Conservation (phyloP, 2,329 filamentous ascomycete species). For the Colletotrichum abscissum region DNA sequence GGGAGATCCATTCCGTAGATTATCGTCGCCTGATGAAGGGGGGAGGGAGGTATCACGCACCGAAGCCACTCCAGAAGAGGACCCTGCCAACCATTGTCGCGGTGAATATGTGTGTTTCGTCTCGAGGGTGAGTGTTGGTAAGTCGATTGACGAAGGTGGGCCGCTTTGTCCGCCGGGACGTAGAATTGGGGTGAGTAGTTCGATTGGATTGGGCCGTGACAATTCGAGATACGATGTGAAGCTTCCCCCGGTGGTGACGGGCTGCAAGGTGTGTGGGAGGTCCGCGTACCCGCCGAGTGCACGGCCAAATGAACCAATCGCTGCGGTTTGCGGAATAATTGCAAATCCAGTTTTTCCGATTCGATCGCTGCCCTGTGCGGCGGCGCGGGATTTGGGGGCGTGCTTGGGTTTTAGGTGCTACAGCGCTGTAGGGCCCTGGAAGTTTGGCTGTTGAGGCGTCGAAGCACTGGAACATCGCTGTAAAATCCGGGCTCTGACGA, state of each 20-base stretch:
- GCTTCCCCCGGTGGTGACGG: slow-evolving; percentile 14
- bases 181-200: slow-evolving; percentile 12
- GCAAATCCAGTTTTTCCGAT: slow-evolving; percentile 36
- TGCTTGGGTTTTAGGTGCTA: not conserved
- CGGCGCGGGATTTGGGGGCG: too few relatives aligned
- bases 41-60: slow-evolving; percentile 63
- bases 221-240: slow-evolving; percentile 21
- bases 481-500: not conserved
- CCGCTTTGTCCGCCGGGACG: slow-evolving; percentile 24
- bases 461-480: not conserved
- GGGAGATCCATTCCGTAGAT: not conserved
- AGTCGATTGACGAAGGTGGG: slow-evolving; percentile 18
- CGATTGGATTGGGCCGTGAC: slow-evolving; percentile 3
- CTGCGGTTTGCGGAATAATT: slow-evolving; percentile 25
- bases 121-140: not conserved
- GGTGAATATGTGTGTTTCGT: slow-evolving; percentile 16
- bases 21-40: not conserved
- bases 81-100: slow-evolving; percentile 71
- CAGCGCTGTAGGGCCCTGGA: not conserved
- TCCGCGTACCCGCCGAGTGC: slow-evolving; percentile 11
- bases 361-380: not conserved
- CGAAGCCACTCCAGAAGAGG: slow-evolving; percentile 91
- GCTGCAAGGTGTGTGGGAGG: slow-evolving; percentile 13
- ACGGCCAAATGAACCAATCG: not conserved
- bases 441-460: not conserved